phyloP scores from a whole-genome alignment of 179 eudicot genomes.

The Gypsophila paniculata region DNA sequence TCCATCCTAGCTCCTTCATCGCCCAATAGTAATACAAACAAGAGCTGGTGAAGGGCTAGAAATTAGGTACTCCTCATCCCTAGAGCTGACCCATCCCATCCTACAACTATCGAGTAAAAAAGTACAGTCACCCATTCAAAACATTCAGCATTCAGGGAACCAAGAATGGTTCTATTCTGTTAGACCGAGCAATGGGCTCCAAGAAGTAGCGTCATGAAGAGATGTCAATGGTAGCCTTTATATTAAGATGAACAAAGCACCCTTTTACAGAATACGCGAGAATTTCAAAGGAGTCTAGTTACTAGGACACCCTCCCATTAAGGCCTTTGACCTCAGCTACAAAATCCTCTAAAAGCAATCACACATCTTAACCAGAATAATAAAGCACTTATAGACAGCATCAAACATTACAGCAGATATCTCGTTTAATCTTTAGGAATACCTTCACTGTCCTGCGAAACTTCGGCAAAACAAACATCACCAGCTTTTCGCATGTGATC shows the following conservation, averaged over 20 bases:
- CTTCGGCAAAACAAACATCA: conserved; percentile 97
- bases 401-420: background rate
- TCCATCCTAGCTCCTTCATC: background rate
- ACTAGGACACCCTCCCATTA: background rate
- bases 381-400: background rate
- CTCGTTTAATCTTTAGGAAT: conserved; percentile 12
- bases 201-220: background rate
- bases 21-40: background rate
- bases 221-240: background rate
- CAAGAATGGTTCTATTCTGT: no score
- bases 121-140: background rate
- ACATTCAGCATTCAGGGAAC: no score
- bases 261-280: background rate
- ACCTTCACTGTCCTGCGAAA: conserved; percentile 88
- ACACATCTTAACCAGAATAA: background rate
- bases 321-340: background rate
- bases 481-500: conserved; percentile 99
- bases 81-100: background rate
- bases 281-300: background rate
- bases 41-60: background rate
- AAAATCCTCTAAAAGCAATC: background rate
- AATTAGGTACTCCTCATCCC: background rate
- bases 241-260: background rate
- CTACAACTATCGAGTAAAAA: background rate
- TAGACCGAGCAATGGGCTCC: background rate